Conservation (phyloP, 2,329 filamentous ascomycete species). For the Aspergillus tanneri region DNA sequence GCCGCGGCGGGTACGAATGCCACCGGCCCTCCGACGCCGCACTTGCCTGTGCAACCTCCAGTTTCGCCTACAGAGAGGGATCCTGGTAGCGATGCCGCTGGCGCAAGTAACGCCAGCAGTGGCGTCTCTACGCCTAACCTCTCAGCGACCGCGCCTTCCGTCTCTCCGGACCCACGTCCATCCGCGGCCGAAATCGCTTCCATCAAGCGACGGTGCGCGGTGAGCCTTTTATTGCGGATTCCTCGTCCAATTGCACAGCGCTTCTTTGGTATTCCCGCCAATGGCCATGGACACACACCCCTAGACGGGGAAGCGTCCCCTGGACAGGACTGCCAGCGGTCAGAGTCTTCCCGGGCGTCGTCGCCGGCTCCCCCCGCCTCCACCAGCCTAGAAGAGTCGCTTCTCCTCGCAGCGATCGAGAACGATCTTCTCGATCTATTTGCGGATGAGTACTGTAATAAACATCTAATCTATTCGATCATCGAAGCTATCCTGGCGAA, state of each 20-base stretch:
- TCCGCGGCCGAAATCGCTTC: slow-evolving; percentile 35
- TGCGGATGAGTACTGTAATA: slow-evolving; percentile 84
- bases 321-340: neutral
- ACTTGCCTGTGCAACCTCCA: slow-evolving; percentile 25
- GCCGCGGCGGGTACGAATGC: slow-evolving; percentile 14
- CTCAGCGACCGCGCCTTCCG: slow-evolving; percentile 15
- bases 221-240: slow-evolving; percentile 42
- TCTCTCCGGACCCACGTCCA: slow-evolving; percentile 20
- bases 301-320: slow-evolving; percentile 3
- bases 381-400: slow-evolving; percentile 42
- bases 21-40: slow-evolving; percentile 19
- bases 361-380: slow-evolving; percentile 8
- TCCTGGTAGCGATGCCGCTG: slow-evolving; percentile 17
- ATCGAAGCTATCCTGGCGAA: slow-evolving; percentile 79
- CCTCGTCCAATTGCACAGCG: slow-evolving; percentile 44
- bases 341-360: slow-evolving; percentile 9
- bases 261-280: slow-evolving; percentile 42
- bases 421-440: slow-evolving; percentile 69
- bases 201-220: slow-evolving; percentile 48
- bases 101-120: slow-evolving; percentile 23
- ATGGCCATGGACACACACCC: slow-evolving; percentile 6
- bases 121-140: slow-evolving; percentile 15
- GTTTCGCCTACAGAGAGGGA: slow-evolving; percentile 18
- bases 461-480: slow-evolving; percentile 79
- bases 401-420: slow-evolving; percentile 60